These are phyloP conservation scores for Pharus latifolius DNA, from an alignment of 176 grass and related monocot species.

Conservation along the genomic window DNA sequence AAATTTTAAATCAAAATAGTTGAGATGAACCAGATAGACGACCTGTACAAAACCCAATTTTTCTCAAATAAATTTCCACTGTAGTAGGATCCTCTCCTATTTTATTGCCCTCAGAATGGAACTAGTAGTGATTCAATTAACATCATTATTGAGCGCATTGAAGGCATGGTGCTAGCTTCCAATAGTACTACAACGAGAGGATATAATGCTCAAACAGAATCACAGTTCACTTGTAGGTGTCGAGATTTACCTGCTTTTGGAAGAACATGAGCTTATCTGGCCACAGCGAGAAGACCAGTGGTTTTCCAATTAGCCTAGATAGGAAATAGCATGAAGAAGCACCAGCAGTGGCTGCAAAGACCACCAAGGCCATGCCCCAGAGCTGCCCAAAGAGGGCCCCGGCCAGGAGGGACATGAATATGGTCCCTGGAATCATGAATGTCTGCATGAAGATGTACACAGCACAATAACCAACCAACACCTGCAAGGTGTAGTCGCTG, in stretches of 20 bases:
- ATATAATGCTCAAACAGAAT: background rate
- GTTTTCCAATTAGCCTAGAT: constrained; percentile 76
- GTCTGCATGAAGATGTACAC: constrained; percentile 99
- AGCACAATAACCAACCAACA: constrained; percentile 76
- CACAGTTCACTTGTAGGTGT: background rate
- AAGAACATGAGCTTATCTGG: constrained; percentile 94
- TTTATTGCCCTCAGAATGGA: too few species aligned
- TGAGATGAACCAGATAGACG: too few species aligned
- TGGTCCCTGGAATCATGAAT: constrained; percentile 96
- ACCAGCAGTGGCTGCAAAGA: constrained; percentile 94
- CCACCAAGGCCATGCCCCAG: constrained; percentile 65
- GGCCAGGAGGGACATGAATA: constrained; percentile 94
- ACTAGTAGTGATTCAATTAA: background rate
- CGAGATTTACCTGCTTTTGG: constrained; percentile 65
- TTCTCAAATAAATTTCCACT: too few species aligned
- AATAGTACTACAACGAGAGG: background rate
- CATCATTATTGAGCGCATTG: background rate
- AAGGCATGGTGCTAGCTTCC: background rate
- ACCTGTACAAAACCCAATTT: too few species aligned
- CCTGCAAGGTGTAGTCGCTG: constrained; percentile 93
- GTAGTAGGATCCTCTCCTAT: too few species aligned
- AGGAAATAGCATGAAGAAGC: constrained; percentile 98
- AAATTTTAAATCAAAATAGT: too few species aligned
- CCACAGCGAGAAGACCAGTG: constrained; percentile 81
- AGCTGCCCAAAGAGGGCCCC: constrained; percentile 82